These are phyloP conservation scores for Pelargonium myrrhifolium DNA, from an alignment of 441 rosid genomes.

Conservation along the genomic window DNA sequence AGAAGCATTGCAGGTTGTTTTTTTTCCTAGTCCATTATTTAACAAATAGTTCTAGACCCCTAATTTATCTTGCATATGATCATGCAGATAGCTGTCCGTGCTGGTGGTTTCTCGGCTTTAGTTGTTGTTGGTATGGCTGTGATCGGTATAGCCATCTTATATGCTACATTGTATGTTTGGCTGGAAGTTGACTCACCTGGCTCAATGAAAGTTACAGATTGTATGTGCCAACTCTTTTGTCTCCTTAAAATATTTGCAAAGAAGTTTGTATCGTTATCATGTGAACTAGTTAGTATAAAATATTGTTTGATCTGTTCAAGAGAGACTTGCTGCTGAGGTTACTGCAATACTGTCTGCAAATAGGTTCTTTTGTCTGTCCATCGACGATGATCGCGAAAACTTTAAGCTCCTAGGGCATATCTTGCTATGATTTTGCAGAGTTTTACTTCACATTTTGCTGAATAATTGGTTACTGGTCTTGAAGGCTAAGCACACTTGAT, in stretches of 20 bases:
- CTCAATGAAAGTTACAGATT: constrained; percentile 78
- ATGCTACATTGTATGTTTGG: constrained; percentile 82
- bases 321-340: not conserved
- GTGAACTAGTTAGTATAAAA: not conserved
- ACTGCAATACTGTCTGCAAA: not conserved
- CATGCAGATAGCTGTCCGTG: constrained; percentile 84
- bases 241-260: constrained; percentile 7
- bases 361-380: constrained; percentile 1
- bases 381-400: not conserved
- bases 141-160: constrained; percentile 88
- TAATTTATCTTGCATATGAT: constrained; percentile 19
- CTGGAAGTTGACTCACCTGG: constrained; percentile 80
- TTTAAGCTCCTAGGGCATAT: not conserved
- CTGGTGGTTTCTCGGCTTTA: constrained; percentile 95
- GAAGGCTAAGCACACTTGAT: not conserved
- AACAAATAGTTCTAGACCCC: constrained; percentile 15
- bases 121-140: constrained; percentile 99
- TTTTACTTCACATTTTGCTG: not conserved
- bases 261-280: not conserved
- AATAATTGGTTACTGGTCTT: not conserved
- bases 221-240: constrained; percentile 48
- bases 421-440: not conserved
- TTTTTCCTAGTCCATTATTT: constrained; percentile 11
- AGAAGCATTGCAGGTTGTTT: constrained; percentile 37
- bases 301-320: not conserved